Evolutionary conservation across 495 filamentous ascomycete species (phyloP).

Genomic region (Aspergillus affinis): DNA sequence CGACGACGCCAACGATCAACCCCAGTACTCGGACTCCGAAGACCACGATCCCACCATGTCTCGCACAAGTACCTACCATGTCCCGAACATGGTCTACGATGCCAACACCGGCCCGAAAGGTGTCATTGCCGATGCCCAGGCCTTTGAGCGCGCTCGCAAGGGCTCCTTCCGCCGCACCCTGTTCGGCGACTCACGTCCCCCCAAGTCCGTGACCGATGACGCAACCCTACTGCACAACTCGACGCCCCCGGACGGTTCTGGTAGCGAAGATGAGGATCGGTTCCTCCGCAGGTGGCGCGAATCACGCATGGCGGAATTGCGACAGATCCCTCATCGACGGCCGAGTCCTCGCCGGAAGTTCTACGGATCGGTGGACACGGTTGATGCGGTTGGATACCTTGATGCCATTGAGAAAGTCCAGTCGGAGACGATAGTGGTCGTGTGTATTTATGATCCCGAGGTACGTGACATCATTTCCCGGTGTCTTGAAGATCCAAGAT

Average conservation of each 20-base stretch:
- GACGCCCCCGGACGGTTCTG: conserved; percentile 34
- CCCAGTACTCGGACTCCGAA: conserved; percentile 55
- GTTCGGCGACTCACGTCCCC: conserved; percentile 32
- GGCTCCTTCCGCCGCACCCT: conserved; percentile 56
- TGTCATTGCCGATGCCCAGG: conserved; percentile 92
- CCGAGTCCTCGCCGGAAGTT: conserved; percentile 66
- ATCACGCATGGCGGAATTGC: conserved; percentile 73
- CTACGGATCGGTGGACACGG: conserved; percentile 75
- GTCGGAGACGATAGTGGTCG: conserved; percentile 82
- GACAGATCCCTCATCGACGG: conserved; percentile 54
- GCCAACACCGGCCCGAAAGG: conserved; percentile 96
- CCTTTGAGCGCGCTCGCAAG: conserved; percentile 81
- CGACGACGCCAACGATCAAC: conserved; percentile 56
- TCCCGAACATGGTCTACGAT: conserved; percentile 66
- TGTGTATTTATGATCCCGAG: conserved; percentile 88
- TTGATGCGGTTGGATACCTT: conserved; percentile 88
- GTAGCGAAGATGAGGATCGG: conserved; percentile 67
- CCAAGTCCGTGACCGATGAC: conserved; percentile 44
- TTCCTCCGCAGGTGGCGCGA: conserved; percentile 85
- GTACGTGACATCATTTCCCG: conserved; percentile 46
- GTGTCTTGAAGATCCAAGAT: not conserved
- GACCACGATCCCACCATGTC: conserved; percentile 41
- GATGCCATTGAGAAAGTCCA: conserved; percentile 91
- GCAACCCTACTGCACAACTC: conserved; percentile 44
- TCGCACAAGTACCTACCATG: conserved; percentile 43